A percentile compares a stretch with the other conserved stretches of the same genome.
Conservation (phyloP, 352 stramenopile genomes). For the Plasmopara viticola region DNA sequence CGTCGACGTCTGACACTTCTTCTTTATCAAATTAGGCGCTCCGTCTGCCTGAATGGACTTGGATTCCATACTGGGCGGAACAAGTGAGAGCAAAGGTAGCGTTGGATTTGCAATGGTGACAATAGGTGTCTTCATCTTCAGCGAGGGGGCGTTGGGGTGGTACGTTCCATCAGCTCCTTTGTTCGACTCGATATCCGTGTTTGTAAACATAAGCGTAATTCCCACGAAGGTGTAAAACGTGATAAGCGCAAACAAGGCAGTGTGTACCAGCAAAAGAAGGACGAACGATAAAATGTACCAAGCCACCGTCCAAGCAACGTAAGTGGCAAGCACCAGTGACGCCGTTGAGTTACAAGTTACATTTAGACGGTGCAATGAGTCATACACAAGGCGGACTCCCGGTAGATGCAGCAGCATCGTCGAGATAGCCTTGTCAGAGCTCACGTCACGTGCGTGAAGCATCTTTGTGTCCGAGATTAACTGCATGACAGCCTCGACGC, state of each 20-base stretch:
- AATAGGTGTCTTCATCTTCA: background rate
- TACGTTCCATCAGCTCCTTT: constrained; percentile 7
- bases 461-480: constrained; percentile 15
- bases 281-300: constrained; percentile 25
- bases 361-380: constrained; percentile 24
- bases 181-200: constrained; percentile 3
- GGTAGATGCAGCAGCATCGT: constrained; percentile 62
- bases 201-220: constrained; percentile 32
- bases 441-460: constrained; percentile 11
- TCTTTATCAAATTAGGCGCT: constrained; percentile 18
- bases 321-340: constrained; percentile 24
- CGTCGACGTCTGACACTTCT: constrained; percentile 31
- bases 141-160: background rate
- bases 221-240: constrained; percentile 49
- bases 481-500: constrained; percentile 12
- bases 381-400: constrained; percentile 38
- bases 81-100: constrained; percentile 26
- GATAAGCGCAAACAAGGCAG: constrained; percentile 33
- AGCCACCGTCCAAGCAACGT: constrained; percentile 24
- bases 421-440: constrained; percentile 23
- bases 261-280: constrained; percentile 23
- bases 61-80: background rate
- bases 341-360: constrained; percentile 22
- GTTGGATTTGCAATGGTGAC: constrained; percentile 2
- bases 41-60: constrained; percentile 24